Evolutionary conservation across 257 asterid genomes (phyloP).

Genomic region (Solanum tacnaense): DNA sequence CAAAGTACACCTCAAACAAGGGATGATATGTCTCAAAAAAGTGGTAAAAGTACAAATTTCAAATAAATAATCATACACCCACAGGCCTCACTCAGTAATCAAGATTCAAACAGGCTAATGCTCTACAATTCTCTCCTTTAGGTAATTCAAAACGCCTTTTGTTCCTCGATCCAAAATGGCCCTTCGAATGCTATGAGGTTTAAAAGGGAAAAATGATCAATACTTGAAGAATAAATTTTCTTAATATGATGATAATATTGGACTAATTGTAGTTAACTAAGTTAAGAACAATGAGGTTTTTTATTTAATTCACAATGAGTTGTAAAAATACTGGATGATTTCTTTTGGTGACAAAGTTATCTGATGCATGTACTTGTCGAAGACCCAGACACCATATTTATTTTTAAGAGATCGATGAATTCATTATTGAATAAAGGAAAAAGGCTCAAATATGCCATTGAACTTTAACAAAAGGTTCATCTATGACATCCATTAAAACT

Average conservation of each 20-base stretch:
- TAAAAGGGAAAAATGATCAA: neutral
- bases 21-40: neutral
- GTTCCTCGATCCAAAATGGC: slow-evolving; percentile 81
- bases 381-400: neutral
- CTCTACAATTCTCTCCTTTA: slow-evolving; percentile 67
- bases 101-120: slow-evolving; percentile 10
- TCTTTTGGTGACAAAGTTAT: neutral
- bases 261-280: neutral
- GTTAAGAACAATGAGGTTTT: neutral
- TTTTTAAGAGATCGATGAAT: neutral
- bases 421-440: neutral
- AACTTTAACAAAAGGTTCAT: neutral
- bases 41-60: neutral
- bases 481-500: neutral
- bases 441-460: neutral
- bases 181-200: slow-evolving; percentile 68
- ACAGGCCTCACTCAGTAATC: neutral
- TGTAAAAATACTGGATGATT: too few relatives aligned
- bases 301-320: neutral
- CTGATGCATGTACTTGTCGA: fast-evolving
- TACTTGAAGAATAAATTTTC: neutral
- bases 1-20: neutral
- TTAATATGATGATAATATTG: neutral
- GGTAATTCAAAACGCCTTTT: slow-evolving; percentile 58
- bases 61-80: neutral